Evolutionary conservation across 1,284 basidiomycete species (phyloP), one percentile per base, ranked within the genome.

Genomic region (Peniophora sp.): DNA sequence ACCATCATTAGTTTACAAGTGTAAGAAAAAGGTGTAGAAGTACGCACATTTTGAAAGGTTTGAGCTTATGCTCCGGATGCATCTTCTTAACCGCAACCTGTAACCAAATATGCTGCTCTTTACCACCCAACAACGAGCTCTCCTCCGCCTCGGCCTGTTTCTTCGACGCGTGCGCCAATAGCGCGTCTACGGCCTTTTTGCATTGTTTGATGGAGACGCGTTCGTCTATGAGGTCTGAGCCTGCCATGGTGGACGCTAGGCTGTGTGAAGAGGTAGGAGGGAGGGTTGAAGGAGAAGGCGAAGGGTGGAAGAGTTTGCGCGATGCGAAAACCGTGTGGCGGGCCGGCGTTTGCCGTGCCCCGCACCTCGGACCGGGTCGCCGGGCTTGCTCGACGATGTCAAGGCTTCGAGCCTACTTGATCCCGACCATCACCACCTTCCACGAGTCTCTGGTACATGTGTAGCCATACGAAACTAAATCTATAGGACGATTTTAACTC

Each of bases 101-200:
- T 23, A 97, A 75, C 89, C 91, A 96, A 49, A 97, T 74, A 63
- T 85, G 74, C 62, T 89, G 87, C 60, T 93, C 90, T 65, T 82
- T 88, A 45, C 75, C 79, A 0, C 82, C 75, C 50, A 97, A 67
- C n/a, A 97, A 78, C 63, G 95, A 84, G 0, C 69, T 82, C 63
- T 89, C 83, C 56, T 86, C 81, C 53, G 77, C 73, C 61, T 86
- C 70, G 58, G 78, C 67, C 54, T 81, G 76, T 57, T 77, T 71
- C 63, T 89, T 85, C 49, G 70, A 63, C 39, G 83, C 80, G 63
- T 95, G 79, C 2, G 75, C 71, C 47, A 88, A 72, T 9, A 97
- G 75, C 0, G 92, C 86, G 1, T 83, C 75, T 10, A 95, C 72
- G 3, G 94, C 94, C 50, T 78, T 79, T 58, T 80, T 74, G 61